Evolutionary conservation across 805 yeast species (phyloP), one percentile per base, ranked within the genome.

Genomic region (Wickerhamiella parazyma): DNA sequence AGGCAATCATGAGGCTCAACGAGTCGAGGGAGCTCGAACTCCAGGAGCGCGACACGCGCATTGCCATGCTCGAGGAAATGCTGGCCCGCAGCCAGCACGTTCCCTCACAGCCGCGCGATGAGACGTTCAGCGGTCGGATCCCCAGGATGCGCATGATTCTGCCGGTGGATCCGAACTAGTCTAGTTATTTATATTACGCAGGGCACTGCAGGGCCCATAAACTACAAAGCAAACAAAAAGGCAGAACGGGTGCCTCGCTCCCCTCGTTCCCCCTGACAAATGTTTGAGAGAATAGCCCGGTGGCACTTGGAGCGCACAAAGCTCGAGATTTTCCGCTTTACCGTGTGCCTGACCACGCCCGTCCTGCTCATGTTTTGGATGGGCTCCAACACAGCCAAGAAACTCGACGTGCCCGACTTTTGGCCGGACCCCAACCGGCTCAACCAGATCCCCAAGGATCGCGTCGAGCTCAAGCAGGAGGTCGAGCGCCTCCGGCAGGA

Each of bases 351-450:
- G 36, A 65, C 85, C 53, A 75, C 93, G 1, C 97, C 97, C 0
- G 81, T 87, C 38, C 71, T 75, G n/a, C 80, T 85, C 56, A 87
- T 87, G 97, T 80, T 84, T 62, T 87, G 80, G 54, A 87, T 85
- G 36, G 96, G 97, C 58, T 72, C 80, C 33, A 87, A 87, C 54
- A 80, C 96, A 1, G 94, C 87, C 60, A 74, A 70, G 54, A 87
- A 85, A 65, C 76, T 87, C 60, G 83, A 85, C 57, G 78, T 86
- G 38, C 93, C 94, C 7, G 95, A 95, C 17, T 87, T 84, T 63
- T 86, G 95, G 94, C 97, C 97, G 2, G 96, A 86, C 60, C 95
- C 95, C 34, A 80, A 81, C 34, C 80, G 95, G 2, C 69, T 85
- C 52, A 86, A 87, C 59, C 80, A 83, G 63, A 78, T 87, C 28